phyloP scores from a whole-genome alignment of 306 rosid species.

The Cotoneaster glaucophyllus region DNA sequence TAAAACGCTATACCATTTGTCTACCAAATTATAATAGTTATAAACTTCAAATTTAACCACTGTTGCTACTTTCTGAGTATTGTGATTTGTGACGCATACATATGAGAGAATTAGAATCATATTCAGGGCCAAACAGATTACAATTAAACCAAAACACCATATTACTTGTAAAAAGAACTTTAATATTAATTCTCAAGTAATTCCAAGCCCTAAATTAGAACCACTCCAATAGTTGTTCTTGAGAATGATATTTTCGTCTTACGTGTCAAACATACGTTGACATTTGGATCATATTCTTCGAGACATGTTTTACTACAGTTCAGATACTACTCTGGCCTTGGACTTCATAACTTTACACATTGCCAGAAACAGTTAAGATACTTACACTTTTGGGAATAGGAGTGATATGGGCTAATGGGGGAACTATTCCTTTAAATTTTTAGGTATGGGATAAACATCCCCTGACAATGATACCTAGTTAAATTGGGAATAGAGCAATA shows the following conservation, averaged over 20 bases:
- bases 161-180: not conserved
- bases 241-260: not conserved
- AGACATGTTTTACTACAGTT: not conserved
- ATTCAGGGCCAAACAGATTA: not conserved
- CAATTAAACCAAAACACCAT: not conserved
- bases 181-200: not conserved
- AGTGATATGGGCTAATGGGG: too few species aligned
- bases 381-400: too few species aligned
- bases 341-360: not conserved
- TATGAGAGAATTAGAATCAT: not conserved
- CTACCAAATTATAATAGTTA: not conserved
- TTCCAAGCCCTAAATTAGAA: not conserved
- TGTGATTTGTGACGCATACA: not conserved
- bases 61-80: not conserved
- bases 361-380: not conserved
- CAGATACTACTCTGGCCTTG: not conserved
- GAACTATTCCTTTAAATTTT: too few species aligned
- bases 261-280: not conserved
- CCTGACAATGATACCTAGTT: too few species aligned
- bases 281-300: not conserved
- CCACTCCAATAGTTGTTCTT: not conserved
- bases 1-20: not conserved
- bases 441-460: too few species aligned
- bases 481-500: too few species aligned
- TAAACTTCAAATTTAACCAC: not conserved